Conservation (phyloP, 768 basidiomycete species). For the Boletales sp. region DNA sequence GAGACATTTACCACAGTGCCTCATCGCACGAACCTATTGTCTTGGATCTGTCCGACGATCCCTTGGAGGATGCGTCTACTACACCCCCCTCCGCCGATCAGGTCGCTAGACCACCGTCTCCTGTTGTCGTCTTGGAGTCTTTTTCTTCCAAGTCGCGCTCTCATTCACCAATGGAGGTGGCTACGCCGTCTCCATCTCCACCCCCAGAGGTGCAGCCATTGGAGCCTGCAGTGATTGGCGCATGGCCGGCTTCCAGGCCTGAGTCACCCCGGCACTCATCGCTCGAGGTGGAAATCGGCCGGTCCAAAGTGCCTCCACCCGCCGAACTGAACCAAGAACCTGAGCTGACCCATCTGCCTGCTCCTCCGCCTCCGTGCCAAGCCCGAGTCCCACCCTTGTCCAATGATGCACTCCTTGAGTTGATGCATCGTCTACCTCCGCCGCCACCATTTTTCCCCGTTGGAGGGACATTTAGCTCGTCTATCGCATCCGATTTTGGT, state of each 20-base stretch:
- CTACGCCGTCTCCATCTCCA: conserved; percentile 35
- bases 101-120: conserved; percentile 10
- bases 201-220: conserved; percentile 15
- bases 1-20: conserved; percentile 21
- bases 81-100: conserved; percentile 6
- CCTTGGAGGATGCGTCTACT: conserved; percentile 6
- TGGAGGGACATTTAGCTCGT: conserved; percentile 17
- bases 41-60: conserved; percentile 8
- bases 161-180: conserved; percentile 48
- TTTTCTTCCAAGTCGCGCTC: conserved; percentile 33
- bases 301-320: conserved; percentile 5
- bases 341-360: not conserved
- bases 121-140: conserved; percentile 15
- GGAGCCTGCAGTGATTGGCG: conserved; percentile 41
- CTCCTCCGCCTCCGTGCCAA: conserved; percentile 1
- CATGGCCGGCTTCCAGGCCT: conserved; percentile 40
- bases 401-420: conserved; percentile 4
- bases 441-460: conserved; percentile 17
- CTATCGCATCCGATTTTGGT: conserved; percentile 17
- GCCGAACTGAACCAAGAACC: conserved; percentile 5
- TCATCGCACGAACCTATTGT: conserved; percentile 7
- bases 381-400: conserved; percentile 11
- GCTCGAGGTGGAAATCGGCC: conserved; percentile 10
- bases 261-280: conserved; percentile 27
- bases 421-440: conserved; percentile 19